These are phyloP conservation scores for Tuctoria greenei DNA, from an alignment of 176 grass and related monocot genomes.

Conservation along the genomic window DNA sequence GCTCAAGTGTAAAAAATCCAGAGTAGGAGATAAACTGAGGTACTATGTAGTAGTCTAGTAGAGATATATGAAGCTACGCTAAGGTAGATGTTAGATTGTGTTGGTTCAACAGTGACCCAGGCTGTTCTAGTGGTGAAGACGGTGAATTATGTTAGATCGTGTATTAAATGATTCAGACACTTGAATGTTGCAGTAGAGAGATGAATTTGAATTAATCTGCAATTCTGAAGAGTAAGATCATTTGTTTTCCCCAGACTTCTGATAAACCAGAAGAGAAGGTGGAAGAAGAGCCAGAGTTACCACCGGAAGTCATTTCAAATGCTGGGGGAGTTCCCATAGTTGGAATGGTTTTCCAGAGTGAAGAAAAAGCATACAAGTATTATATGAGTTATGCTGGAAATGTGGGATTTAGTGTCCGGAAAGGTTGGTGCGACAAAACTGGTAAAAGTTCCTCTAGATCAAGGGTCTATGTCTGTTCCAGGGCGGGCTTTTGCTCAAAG, in stretches of 20 bases:
- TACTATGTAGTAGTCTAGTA: neutral
- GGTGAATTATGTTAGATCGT: too few relatives aligned
- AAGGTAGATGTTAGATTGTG: neutral
- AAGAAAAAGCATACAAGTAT: constrained; percentile 84
- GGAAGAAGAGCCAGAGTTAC: constrained; percentile 69
- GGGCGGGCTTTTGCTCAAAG: constrained; percentile 76
- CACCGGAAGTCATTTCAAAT: constrained; percentile 60
- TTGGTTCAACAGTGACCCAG: neutral
- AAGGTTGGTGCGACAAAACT: constrained; percentile 84
- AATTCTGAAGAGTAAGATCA: constrained; percentile 17
- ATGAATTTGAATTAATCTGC: neutral
- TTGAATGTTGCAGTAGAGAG: neutral
- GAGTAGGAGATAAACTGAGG: neutral
- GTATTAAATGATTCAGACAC: neutral
- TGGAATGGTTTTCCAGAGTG: constrained; percentile 84
- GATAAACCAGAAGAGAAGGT: constrained; percentile 56
- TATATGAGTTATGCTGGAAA: constrained; percentile 83
- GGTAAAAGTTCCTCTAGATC: constrained; percentile 66
- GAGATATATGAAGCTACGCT: neutral
- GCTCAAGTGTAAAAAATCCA: neutral
- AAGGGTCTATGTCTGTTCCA: constrained; percentile 85
- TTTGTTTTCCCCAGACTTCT: constrained; percentile 45
- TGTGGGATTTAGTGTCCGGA: constrained; percentile 80
- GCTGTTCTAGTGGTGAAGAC: too few relatives aligned
- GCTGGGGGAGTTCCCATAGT: constrained; percentile 82